A percentile compares a stretch with the other conserved stretches of the same genome.
Conservation (phyloP, 257 asterid species). For the Haberlea rhodopensis region DNA sequence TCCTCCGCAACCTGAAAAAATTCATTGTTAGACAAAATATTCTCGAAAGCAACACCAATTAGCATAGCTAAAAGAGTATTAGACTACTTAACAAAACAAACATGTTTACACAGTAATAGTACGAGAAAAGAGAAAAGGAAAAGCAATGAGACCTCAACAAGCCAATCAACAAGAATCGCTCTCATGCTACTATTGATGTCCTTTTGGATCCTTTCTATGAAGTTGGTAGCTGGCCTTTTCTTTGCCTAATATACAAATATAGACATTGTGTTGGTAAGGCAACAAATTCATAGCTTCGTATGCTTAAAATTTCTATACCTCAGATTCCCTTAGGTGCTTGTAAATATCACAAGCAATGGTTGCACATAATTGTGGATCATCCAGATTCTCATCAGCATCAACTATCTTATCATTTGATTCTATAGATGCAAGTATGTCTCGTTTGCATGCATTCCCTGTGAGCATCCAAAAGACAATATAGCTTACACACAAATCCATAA, state of each 20-base stretch:
- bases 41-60: too few relatives aligned
- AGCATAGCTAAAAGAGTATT: too few relatives aligned
- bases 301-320: too few relatives aligned
- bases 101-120: too few relatives aligned
- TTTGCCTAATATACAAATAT: slow-evolving; percentile 43
- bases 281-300: neutral
- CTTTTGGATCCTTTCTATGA: slow-evolving; percentile 54
- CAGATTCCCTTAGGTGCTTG: slow-evolving; percentile 85
- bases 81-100: too few relatives aligned
- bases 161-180: slow-evolving; percentile 66
- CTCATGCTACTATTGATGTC: slow-evolving; percentile 59
- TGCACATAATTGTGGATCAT: slow-evolving; percentile 85
- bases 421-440: slow-evolving; percentile 49
- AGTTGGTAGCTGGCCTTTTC: slow-evolving; percentile 59
- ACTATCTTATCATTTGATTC: slow-evolving; percentile 41
- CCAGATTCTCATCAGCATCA: slow-evolving; percentile 61
- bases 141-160: too few relatives aligned
- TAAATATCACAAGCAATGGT: slow-evolving; percentile 88
- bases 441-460: slow-evolving; percentile 60
- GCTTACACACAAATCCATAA: neutral
- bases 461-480: slow-evolving; percentile 14
- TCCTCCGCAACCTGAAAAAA: slow-evolving; percentile 47
- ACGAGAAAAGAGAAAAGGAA: too few relatives aligned
- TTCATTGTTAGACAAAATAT: neutral
- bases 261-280: neutral